Evolutionary conservation across 148 eudicot species (phyloP).

Genomic region (Simmondsia chinensis): DNA sequence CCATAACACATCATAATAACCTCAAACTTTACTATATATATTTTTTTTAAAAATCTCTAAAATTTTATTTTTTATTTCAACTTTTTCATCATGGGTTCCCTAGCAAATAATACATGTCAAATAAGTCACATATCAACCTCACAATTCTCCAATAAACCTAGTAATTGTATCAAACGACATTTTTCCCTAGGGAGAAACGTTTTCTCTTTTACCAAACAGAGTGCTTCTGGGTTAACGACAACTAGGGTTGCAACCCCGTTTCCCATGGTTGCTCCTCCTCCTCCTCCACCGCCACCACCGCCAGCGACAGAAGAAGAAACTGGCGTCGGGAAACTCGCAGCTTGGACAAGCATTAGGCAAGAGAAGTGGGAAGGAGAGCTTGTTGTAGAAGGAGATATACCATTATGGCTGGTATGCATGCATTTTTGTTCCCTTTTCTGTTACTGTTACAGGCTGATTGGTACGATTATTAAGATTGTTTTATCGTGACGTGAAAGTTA

Average conservation of each 20-base stretch:
- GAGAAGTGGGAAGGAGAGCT: conserved; percentile 99
- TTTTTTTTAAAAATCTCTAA: background rate
- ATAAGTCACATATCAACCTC: conserved; percentile 12
- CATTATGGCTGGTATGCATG: conserved; percentile 79
- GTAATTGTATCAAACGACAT: background rate
- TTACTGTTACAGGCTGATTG: too few species aligned
- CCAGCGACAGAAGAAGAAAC: conserved; percentile 14
- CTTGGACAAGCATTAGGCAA: conserved; percentile 85
- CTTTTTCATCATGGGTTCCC: conserved; percentile 3
- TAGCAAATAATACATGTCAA: too few species aligned
- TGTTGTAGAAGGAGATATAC: conserved; percentile 68
- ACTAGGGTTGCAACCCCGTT: conserved; percentile 39
- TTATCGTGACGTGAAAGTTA: too few species aligned
- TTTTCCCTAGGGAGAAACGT: conserved; percentile 2
- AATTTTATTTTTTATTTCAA: background rate
- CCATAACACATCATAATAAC: conserved; percentile 10
- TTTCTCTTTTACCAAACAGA: background rate
- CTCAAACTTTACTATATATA: background rate
- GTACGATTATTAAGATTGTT: too few species aligned
- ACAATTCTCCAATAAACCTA: background rate
- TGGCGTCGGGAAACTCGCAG: conserved; percentile 31
- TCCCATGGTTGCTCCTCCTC: conserved; percentile 12
- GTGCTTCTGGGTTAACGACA: conserved; percentile 4
- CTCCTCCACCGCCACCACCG: conserved; percentile 1
- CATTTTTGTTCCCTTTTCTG: background rate